Evolutionary conservation across 73 alveolate species (phyloP), one percentile per base, ranked within the genome.

Genomic region (Blepharisma stoltei): DNA sequence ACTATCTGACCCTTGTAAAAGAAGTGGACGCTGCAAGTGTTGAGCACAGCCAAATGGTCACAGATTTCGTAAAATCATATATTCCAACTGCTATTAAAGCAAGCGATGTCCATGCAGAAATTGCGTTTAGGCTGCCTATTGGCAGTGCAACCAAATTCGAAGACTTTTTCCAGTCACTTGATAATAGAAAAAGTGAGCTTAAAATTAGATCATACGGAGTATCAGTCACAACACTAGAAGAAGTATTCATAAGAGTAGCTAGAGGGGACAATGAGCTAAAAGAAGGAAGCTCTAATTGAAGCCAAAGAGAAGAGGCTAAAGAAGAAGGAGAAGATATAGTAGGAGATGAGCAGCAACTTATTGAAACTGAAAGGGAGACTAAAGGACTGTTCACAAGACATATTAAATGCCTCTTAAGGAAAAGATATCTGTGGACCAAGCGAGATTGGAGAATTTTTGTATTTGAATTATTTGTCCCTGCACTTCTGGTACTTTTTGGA

Each of bases 201-300:
- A 92, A 90, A 46, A 86, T 95, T 20, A 88, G 88, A 78, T 71
- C 94, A 3, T 95, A 95, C 86, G 93, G 96, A 44, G 94, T 92
- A 4, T 88, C 93, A 21, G 88, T 86, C 41, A 89, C 99, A 5
- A 96, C 99, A n/a, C 88, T 96, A 67, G 99, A 96, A 91, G 99
- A 96, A 82, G 99, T 96, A 1, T 96, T 96, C 80, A 83, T 96
- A 32, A 88, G 84, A 91, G 98, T 96, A 1, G 98, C 90, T 18
- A 76, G 75, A 44, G 91, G 84, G 9, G 91, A 80, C 0, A 21
- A 20, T n/a, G 18, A 60, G 21, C 41, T 27, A 21, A 80, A 82
- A 25, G 88, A 80, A 53, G 81, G 44, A 21, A 4, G 4, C 6
- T 11, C 76, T 23, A 1, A n/a, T n/a, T 1, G 54, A 54, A 14